Percentiles rank a stretch among this genome's conserved stretches.
These are phyloP conservation scores for Pleodorina starrii DNA, from an alignment of 139 green algal species.

Conservation along the genomic window DNA sequence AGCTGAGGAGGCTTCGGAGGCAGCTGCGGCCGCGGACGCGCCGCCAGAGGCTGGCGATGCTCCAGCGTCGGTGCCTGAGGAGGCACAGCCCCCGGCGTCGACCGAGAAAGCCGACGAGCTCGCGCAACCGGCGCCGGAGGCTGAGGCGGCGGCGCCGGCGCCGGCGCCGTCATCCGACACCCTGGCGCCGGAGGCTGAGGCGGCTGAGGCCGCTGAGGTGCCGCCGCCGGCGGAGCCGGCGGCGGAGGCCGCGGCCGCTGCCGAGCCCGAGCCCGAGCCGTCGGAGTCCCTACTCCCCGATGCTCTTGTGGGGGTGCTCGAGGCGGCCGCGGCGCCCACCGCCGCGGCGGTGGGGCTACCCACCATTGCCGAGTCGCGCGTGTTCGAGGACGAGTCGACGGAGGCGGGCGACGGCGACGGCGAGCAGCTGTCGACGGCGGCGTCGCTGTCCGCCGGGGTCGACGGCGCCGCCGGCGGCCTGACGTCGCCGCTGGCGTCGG, in stretches of 20 bases:
- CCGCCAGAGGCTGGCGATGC: not conserved
- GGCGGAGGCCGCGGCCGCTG: not conserved
- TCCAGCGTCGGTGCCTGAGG: not conserved
- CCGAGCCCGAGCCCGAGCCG: not conserved
- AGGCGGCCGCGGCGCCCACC: not conserved
- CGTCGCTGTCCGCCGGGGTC: not conserved
- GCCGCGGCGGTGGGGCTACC: not conserved
- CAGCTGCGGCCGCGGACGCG: not conserved
- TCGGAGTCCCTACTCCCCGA: not conserved
- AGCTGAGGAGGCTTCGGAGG: not conserved
- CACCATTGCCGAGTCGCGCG: slow-evolving; percentile 4
- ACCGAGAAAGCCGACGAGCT: not conserved
- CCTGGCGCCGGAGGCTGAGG: not conserved
- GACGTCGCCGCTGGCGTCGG: not conserved
- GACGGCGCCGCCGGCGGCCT: not conserved
- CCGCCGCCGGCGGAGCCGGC: not conserved
- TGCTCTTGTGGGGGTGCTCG: not conserved
- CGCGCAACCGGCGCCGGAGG: no score
- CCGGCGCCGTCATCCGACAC: not conserved
- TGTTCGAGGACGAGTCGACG: slow-evolving; percentile 3
- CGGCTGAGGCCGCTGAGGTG: not conserved
- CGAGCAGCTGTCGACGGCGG: not conserved
- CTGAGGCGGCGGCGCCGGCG: not conserved
- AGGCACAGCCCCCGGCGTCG: not conserved
- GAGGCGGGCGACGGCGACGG: not conserved